Evolutionary conservation across 2,329 filamentous ascomycete species (phyloP).

Genomic region (Fusarium graminum): DNA sequence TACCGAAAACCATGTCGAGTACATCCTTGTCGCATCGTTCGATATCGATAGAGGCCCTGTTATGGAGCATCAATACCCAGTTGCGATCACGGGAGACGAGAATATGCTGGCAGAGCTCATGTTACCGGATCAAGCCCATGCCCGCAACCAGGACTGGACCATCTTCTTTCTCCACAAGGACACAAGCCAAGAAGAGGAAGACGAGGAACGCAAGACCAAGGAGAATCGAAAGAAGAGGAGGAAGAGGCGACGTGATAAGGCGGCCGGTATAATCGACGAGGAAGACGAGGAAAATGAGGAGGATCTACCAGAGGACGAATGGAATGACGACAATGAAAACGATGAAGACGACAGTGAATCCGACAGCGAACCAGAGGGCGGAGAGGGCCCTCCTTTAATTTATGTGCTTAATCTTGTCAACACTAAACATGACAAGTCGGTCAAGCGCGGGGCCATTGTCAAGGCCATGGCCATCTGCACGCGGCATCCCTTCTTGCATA

Average conservation of each 20-base stretch:
- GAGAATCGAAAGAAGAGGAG: conserved; percentile 65
- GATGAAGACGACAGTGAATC: conserved; percentile 65
- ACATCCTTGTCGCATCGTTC: conserved; percentile 96
- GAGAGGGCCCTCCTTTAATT: conserved; percentile 90
- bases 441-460: conserved; percentile 92
- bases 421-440: conserved; percentile 94
- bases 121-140: conserved; percentile 96
- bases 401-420: conserved; percentile 98
- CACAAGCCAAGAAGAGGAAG: conserved; percentile 84
- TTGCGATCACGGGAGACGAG: conserved; percentile 95
- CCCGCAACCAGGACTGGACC: conserved; percentile 97
- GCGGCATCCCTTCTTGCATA: conserved; percentile 95
- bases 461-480: conserved; percentile 99
- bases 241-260: conserved; percentile 65
- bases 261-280: conserved; percentile 62
- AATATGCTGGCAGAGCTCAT: conserved; percentile 98
- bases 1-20: conserved; percentile 95
- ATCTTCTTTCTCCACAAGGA: conserved; percentile 99
- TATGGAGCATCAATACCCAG: conserved; percentile 98
- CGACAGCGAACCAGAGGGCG: conserved; percentile 75
- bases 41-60: conserved; percentile 95
- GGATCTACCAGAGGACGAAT: conserved; percentile 62
- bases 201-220: conserved; percentile 73
- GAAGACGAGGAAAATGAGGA: conserved; percentile 59
- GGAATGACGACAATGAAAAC: conserved; percentile 64